Evolutionary conservation across 352 stramenopile species (phyloP), one percentile per base, ranked within the genome.

Genomic region (Albugo candida): DNA sequence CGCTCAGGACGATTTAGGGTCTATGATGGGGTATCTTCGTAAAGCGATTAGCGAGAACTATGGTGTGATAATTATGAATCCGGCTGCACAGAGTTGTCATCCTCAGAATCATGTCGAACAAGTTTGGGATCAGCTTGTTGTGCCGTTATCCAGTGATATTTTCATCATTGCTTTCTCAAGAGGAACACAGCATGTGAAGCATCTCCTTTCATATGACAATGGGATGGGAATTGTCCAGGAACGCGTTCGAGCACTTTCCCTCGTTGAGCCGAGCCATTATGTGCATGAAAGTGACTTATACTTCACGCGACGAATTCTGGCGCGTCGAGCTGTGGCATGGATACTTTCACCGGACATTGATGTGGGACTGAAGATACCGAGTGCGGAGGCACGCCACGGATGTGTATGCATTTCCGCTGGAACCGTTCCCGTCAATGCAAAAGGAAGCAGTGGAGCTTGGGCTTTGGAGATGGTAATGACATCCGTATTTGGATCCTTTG

Each of bases 261-360:
- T 91, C 2, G 76, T 91, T 2, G 77, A 91, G 44, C 72, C 74
- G 13, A 86, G 72, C 21, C 77, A 91, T 54, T 86, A 84, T 47
- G 74, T 91, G 13, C 55, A 45, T 16, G 72, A 86, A 5, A 63
- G 54, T 36, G 77, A 91, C 49, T 65, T 61, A 52, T 87, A 91
- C 63, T 91, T 86, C 60, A 62, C 65, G 13, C 62, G 74, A 0
- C 59, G 70, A 20, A 74, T 91, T 31, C 56, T 91, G 0, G 69
- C 74, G 5, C 64, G 74, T 1, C 72, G 75, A 6, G 72, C 70
- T 0, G 62, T 83, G 4, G 59, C 72, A 13, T 91, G 77, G 77
- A 78, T 91, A 36, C 53, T 87, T 0, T 81, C 71, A 51, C 55
- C 58, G 13, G 73, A 89, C 2, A 81, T 85, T 37, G 65, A 81